These are phyloP conservation scores for Fonsecaea erecta DNA, from an alignment of 2,329 filamentous ascomycete genomes.

Conservation along the genomic window DNA sequence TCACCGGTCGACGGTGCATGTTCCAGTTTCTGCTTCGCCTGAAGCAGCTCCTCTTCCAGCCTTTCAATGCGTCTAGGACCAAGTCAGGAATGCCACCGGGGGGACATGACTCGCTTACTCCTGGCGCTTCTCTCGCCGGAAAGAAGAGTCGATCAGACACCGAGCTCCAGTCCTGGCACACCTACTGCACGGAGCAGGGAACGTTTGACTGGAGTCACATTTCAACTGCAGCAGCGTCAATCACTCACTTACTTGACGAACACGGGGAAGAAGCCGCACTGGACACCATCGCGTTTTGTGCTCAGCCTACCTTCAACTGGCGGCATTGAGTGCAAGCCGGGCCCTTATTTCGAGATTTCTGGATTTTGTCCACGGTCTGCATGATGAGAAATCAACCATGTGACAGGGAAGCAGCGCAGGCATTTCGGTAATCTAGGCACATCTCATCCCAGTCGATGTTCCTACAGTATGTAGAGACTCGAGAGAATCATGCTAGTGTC, in stretches of 20 bases:
- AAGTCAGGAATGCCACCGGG: neutral
- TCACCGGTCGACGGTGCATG: conserved; percentile 2
- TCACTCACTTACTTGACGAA: neutral
- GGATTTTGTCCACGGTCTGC: conserved; percentile 16
- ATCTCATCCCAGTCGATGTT: neutral
- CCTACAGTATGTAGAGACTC: too few species aligned
- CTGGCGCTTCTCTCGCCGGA: conserved; percentile 19
- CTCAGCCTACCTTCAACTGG: conserved; percentile 14
- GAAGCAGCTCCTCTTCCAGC: conserved; percentile 15
- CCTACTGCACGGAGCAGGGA: conserved; percentile 13
- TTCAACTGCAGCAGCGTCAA: conserved; percentile 9
- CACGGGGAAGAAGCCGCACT: neutral
- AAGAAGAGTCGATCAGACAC: conserved; percentile 17
- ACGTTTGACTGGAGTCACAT: conserved; percentile 14
- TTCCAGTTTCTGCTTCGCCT: conserved; percentile 16
- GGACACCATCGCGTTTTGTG: neutral
- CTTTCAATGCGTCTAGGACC: conserved; percentile 9
- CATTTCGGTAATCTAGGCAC: neutral
- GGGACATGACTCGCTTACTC: conserved; percentile 2
- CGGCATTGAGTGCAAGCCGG: conserved; percentile 18
- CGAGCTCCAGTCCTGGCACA: conserved; percentile 11
- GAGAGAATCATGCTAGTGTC: neutral
- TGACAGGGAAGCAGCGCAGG: neutral
- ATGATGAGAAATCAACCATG: conserved; percentile 1
- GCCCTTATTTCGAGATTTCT: conserved; percentile 18